Evolutionary conservation across 805 yeast species (phyloP), one percentile per base, ranked within the genome.

Genomic region (Candida odintsovae): DNA sequence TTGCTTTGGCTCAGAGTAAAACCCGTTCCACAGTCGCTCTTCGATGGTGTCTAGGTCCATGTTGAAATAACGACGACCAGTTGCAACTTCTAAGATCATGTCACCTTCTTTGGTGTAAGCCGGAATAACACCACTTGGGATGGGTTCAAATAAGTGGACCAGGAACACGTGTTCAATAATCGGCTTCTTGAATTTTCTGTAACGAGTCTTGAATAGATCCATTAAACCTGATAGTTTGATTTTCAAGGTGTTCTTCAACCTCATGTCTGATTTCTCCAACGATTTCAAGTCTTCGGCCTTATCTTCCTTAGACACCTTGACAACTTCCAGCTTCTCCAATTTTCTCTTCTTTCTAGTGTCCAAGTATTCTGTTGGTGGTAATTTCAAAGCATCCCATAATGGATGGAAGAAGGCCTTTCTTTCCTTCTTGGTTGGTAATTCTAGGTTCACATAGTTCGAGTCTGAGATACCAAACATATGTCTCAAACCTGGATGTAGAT

Each of bases 11-110:
- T 90, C 97, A 35, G 88, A 83, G 59, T 94, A 94, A 64, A 68
- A 94, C 0, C 99, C 99, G 64, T 94, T 94, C 99, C 99, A 94
- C 45, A 94, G 67, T 48, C 99, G 74, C 62, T 94, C 98, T 60
- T 94, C 99, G 29, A 94, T 79, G 16, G 90, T 83, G 59, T 94
- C 99, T 45, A 94, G 69, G 59, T 94, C 99, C 86, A 94, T 94
- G 56, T 94, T 94, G 68, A 73, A 76, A 59, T 73, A 92, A 52
- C 71, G 74, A 46, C 77, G 78, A 3, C 94, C 95, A 0, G 95
- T 84, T 0, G 81, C 65, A 11, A 78, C 71, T 57, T 94, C 97
- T n/a, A 81, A 65, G 54, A 94, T 87, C 92, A 80, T 85, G 51
- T 86, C 82, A 38, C 80, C 81, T 49, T 76, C 77, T 49, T 75